Evolutionary conservation across 140 eudicot species (phyloP).

Genomic region (Senecio squalidus): DNA sequence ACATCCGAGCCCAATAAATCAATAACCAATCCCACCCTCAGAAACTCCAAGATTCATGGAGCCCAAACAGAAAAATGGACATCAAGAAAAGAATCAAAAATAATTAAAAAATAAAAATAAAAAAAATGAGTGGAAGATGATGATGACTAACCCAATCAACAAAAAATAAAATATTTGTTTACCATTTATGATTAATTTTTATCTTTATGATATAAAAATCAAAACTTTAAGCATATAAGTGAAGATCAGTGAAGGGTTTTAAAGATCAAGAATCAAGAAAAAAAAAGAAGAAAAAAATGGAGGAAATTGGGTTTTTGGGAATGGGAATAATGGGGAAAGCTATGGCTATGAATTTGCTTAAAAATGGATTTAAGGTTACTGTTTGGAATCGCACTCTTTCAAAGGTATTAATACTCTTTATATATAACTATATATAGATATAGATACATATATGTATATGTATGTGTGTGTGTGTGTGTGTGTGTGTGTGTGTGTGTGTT

Average conservation of each 20-base stretch:
- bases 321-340: constrained; percentile 99
- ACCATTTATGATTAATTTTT: too few relatives aligned
- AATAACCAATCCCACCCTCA: too few relatives aligned
- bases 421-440: neutral
- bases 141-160: neutral
- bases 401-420: constrained; percentile 43
- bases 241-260: constrained; percentile 10
- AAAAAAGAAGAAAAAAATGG: too few relatives aligned
- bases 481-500: too few relatives aligned
- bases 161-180: neutral
- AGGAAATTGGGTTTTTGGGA: constrained; percentile 91
- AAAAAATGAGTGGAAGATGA: constrained; percentile 31
- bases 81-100: neutral
- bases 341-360: constrained; percentile 88
- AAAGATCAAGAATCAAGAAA: constrained; percentile 7
- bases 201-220: too few relatives aligned
- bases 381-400: constrained; percentile 99
- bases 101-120: neutral
- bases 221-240: neutral
- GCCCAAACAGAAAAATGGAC: constrained; percentile 19
- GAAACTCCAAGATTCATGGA: constrained; percentile 18
- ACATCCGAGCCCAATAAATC: constrained; percentile 2
- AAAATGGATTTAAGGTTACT: constrained; percentile 84
- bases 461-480: neutral
- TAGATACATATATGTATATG: neutral